A percentile compares a stretch with the other conserved stretches of the same genome.
Evolutionary conservation across 2,329 filamentous ascomycete genomes (phyloP).

Genomic region (Penicillium polonicum): DNA sequence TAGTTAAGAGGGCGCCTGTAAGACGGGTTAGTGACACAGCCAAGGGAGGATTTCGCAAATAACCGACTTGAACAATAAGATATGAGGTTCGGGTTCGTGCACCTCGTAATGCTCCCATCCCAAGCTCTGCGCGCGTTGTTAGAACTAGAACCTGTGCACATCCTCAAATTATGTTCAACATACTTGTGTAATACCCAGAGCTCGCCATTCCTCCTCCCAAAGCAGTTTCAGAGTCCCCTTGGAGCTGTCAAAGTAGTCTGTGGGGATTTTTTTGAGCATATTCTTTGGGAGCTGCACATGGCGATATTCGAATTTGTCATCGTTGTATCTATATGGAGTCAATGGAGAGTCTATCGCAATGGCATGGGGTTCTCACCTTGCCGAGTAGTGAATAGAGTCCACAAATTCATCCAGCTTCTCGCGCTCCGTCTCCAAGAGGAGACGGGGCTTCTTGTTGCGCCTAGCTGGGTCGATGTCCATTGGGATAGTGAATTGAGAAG

Average conservation of each 20-base stretch:
- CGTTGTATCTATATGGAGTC: slow-evolving; percentile 70
- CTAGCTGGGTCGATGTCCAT: slow-evolving; percentile 71
- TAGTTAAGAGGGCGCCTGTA: slow-evolving; percentile 79
- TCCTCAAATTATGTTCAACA: slow-evolving; percentile 20
- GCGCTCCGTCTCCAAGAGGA: slow-evolving; percentile 76
- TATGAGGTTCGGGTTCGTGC: slow-evolving; percentile 97
- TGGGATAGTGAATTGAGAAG: slow-evolving; percentile 15
- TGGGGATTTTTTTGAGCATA: slow-evolving; percentile 95
- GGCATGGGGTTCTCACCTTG: slow-evolving; percentile 60
- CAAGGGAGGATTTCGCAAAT: slow-evolving; percentile 22
- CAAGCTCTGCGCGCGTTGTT: slow-evolving; percentile 65
- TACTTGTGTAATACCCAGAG: slow-evolving; percentile 95
- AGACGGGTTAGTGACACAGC: slow-evolving; percentile 18
- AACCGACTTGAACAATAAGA: slow-evolving; percentile 95
- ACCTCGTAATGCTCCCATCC: slow-evolving; percentile 99
- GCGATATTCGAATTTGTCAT: slow-evolving; percentile 91
- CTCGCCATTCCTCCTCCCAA: slow-evolving; percentile 98
- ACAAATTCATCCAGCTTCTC: slow-evolving; percentile 85
- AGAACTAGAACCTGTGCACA: background rate
- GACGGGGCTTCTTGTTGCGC: slow-evolving; percentile 81
- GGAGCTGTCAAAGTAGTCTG: slow-evolving; percentile 84
- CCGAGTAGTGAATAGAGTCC: slow-evolving; percentile 92
- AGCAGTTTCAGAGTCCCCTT: slow-evolving; percentile 93
- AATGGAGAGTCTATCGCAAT: slow-evolving; percentile 8
- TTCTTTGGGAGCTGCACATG: slow-evolving; percentile 97